These are phyloP conservation scores for Candida multigemmis DNA, from an alignment of 805 yeast species.

Conservation along the genomic window DNA sequence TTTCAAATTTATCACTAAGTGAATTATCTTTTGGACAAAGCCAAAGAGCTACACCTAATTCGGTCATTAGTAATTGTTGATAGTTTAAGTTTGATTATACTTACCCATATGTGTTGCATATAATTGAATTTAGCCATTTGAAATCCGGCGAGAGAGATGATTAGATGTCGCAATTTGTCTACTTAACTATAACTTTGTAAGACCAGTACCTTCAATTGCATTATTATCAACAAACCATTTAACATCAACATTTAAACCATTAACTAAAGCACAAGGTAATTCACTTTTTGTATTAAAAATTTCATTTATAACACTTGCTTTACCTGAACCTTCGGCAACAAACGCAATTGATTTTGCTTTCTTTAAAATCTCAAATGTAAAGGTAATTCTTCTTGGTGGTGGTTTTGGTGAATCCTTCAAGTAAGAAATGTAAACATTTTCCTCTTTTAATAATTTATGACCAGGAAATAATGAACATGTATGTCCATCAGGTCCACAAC, in stretches of 20 bases:
- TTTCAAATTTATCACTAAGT: constrained; percentile 45
- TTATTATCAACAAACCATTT: constrained; percentile 77
- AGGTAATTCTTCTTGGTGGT: constrained; percentile 84
- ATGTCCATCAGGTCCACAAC: constrained; percentile 96
- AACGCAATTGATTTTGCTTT: constrained; percentile 53
- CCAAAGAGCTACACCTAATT: constrained; percentile 57
- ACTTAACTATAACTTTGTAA: constrained; percentile 1
- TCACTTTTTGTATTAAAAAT: constrained; percentile 48
- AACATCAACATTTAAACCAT: constrained; percentile 47
- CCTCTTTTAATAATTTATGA: constrained; percentile 56
- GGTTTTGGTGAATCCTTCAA: constrained; percentile 87
- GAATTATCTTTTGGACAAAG: constrained; percentile 55
- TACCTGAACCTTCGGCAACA: constrained; percentile 85
- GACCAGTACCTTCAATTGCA: constrained; percentile 49
- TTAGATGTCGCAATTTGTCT: constrained; percentile 1
- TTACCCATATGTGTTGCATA: too few species aligned
- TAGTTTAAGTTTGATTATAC: too few species aligned
- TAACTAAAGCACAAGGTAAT: constrained; percentile 73
- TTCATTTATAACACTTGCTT: constrained; percentile 61
- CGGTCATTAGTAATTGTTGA: constrained; percentile 1
- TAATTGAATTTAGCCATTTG: too few species aligned
- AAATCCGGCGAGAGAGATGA: too few species aligned
- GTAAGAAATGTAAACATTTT: constrained; percentile 43
- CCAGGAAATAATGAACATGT: constrained; percentile 91
- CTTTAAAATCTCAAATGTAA: constrained; percentile 71